These are phyloP conservation scores for Vitis hybrid DNA, from an alignment of 177 flowering plant genomes.

Conservation along the genomic window DNA sequence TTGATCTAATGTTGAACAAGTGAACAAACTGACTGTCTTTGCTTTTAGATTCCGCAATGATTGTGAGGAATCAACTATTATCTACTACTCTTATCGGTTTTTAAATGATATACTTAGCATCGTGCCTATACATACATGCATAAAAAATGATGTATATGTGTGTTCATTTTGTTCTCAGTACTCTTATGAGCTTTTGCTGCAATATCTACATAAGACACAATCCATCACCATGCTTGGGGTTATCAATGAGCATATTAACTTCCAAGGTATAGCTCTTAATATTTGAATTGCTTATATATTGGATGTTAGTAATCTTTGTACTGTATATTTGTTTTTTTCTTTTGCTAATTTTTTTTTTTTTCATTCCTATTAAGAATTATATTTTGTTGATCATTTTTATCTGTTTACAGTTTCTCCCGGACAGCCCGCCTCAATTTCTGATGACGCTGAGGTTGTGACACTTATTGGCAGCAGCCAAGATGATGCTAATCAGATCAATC, in stretches of 20 bases:
- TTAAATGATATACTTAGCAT: too few relatives aligned
- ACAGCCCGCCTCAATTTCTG: constrained; percentile 79
- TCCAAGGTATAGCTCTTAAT: constrained; percentile 52
- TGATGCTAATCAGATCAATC: constrained; percentile 71
- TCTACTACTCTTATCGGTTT: too few relatives aligned
- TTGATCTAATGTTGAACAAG: too few relatives aligned
- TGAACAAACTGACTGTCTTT: too few relatives aligned
- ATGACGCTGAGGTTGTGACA: constrained; percentile 74
- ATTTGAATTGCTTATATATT: neutral
- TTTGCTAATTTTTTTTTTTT: neutral
- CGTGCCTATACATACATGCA: too few relatives aligned
- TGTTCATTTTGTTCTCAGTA: constrained; percentile 43
- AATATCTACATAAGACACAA: constrained; percentile 80
- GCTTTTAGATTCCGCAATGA: too few relatives aligned
- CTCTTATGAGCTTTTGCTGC: constrained; percentile 84
- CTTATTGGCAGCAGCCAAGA: constrained; percentile 75
- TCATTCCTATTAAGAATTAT: constrained; percentile 1
- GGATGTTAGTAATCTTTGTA: neutral
- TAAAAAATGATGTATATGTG: too few relatives aligned
- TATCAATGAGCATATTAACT: constrained; percentile 90
- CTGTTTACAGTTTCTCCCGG: constrained; percentile 78
- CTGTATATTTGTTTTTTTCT: neutral
- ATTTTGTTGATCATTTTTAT: constrained; percentile 5
- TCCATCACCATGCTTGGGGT: constrained; percentile 83
- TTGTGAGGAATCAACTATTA: too few relatives aligned